phyloP scores from a whole-genome alignment of 768 basidiomycete species.

The Collybia sp. region DNA sequence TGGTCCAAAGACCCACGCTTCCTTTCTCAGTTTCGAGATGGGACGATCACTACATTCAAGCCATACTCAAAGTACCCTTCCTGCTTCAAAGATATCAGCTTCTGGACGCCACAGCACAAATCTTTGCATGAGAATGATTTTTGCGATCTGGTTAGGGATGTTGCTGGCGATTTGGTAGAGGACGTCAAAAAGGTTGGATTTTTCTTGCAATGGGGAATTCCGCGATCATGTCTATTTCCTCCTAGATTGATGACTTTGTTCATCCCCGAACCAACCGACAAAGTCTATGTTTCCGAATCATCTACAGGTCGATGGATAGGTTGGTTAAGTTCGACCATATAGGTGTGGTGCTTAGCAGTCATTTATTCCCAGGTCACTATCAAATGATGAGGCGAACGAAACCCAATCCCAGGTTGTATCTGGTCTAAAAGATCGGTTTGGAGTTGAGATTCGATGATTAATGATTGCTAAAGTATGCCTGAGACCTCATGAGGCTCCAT shows the following conservation, averaged over 20 bases:
- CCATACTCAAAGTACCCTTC: constrained; percentile 92
- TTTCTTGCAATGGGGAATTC: neutral
- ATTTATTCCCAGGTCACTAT: constrained; percentile 56
- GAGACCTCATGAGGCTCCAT: constrained; percentile 12
- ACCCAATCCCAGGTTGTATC: constrained; percentile 62
- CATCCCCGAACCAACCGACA: constrained; percentile 83
- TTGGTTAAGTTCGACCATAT: constrained; percentile 20
- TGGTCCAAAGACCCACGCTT: constrained; percentile 92
- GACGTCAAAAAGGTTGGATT: constrained; percentile 74
- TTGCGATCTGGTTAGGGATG: constrained; percentile 90
- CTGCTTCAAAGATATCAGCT: constrained; percentile 92
- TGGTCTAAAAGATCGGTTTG: constrained; percentile 53
- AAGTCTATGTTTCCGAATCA: constrained; percentile 86
- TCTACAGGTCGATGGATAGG: constrained; percentile 97
- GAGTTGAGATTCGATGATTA: constrained; percentile 82
- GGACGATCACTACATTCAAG: constrained; percentile 76
- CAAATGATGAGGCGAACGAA: constrained; percentile 86
- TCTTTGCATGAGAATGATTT: constrained; percentile 92
- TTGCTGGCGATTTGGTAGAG: constrained; percentile 90
- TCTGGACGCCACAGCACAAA: constrained; percentile 70
- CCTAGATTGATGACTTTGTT: constrained; percentile 83
- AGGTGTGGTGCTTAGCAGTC: constrained; percentile 1
- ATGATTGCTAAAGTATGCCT: constrained; percentile 13
- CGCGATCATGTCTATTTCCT: constrained; percentile 6
- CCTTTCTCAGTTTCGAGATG: constrained; percentile 76